phyloP scores from a whole-genome alignment of 176 grass and related monocot genomes.

The Ensete glaucum region DNA sequence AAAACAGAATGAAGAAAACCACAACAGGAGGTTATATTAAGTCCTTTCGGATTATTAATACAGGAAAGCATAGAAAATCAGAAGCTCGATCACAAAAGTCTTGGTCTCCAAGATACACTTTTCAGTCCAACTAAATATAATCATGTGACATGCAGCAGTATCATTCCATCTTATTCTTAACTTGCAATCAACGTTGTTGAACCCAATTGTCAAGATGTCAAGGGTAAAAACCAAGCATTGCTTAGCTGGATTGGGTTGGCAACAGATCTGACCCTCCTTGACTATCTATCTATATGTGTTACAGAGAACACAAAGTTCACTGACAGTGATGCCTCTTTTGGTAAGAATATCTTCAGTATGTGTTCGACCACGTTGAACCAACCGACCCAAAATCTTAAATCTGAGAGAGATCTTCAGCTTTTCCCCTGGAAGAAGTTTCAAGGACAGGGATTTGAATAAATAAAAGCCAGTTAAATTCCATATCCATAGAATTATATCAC shows the following conservation, averaged over 20 bases:
- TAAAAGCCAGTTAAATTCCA: background rate
- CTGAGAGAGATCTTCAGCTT: background rate
- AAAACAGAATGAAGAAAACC: background rate
- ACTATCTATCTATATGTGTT: background rate
- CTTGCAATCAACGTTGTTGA: background rate
- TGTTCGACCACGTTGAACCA: background rate
- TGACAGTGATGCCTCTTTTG: background rate
- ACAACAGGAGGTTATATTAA: background rate
- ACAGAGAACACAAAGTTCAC: background rate
- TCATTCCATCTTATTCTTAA: background rate
- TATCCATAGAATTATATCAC: background rate
- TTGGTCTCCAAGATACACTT: background rate
- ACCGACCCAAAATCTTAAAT: background rate
- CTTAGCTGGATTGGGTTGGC: background rate
- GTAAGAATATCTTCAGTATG: background rate
- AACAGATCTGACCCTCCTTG: background rate
- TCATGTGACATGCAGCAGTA: background rate
- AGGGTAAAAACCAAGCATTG: background rate
- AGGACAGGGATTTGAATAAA: background rate
- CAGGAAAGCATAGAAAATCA: background rate
- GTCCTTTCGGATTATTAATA: background rate
- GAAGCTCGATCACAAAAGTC: background rate
- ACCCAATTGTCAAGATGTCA: background rate
- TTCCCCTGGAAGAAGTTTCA: background rate
- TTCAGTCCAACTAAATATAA: background rate